Conservation (phyloP, 2,329 filamentous ascomycete genomes). For the Colletotrichum sp. region DNA sequence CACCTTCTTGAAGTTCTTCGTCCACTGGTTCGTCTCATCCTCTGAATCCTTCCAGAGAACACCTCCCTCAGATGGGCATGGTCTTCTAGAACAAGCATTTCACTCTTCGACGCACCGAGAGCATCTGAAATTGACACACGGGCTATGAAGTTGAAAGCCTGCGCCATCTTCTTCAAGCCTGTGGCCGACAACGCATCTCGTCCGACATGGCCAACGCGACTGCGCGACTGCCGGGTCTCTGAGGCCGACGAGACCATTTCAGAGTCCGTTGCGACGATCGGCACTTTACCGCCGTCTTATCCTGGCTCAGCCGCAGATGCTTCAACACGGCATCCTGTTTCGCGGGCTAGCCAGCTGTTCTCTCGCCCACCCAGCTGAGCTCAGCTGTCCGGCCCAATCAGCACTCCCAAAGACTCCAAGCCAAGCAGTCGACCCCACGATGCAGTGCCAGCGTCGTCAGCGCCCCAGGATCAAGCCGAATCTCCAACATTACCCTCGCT, state of each 20-base stretch:
- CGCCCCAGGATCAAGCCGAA: neutral
- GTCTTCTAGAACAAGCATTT: neutral
- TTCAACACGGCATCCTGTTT: neutral
- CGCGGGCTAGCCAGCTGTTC: neutral
- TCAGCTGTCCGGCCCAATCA: neutral
- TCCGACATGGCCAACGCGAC: neutral
- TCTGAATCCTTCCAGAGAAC: neutral
- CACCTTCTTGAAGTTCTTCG: neutral
- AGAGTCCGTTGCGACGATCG: neutral
- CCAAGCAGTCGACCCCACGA: neutral
- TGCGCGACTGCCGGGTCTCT: neutral
- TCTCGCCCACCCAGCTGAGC: neutral
- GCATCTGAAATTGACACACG: neutral
- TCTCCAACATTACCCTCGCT: neutral
- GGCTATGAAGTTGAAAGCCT: neutral
- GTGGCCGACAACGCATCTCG: neutral
- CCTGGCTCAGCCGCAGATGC: neutral
- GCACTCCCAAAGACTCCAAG: neutral
- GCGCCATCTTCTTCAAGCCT: neutral
- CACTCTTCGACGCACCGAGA: neutral
- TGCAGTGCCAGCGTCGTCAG: neutral
- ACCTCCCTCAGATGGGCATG: neutral
- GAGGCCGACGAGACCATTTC: neutral
- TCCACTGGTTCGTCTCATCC: neutral
- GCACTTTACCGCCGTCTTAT: neutral